Evolutionary conservation across 495 filamentous ascomycete genomes (phyloP).

Genomic region (Beverwykella pulmonaria): DNA sequence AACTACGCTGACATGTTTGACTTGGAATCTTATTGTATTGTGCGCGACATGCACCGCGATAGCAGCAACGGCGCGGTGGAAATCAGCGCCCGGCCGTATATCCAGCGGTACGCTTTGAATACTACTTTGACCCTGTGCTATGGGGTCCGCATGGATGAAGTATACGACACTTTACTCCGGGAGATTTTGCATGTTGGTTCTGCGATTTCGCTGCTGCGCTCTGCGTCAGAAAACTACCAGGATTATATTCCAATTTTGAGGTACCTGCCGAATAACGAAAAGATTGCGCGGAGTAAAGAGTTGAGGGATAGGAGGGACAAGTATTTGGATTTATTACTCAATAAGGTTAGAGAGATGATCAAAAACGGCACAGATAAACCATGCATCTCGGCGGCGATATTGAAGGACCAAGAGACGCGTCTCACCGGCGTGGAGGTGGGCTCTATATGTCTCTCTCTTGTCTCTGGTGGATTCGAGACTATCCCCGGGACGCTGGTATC

Average conservation of each 20-base stretch:
- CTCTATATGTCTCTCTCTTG: constrained; percentile 55
- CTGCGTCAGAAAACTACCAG: constrained; percentile 56
- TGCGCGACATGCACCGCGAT: constrained; percentile 52
- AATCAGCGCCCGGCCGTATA: constrained; percentile 50
- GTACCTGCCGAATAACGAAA: constrained; percentile 55
- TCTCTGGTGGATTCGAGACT: constrained; percentile 58
- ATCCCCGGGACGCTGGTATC: constrained; percentile 55
- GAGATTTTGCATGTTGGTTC: constrained; percentile 57
- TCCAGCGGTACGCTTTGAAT: constrained; percentile 56
- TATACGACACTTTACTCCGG: constrained; percentile 53
- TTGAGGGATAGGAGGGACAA: constrained; percentile 52
- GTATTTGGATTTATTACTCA: constrained; percentile 53
- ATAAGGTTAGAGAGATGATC: constrained; percentile 55
- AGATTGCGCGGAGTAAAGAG: constrained; percentile 52
- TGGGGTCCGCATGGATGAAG: constrained; percentile 58
- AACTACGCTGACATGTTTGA: constrained; percentile 57
- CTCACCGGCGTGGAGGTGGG: constrained; percentile 54
- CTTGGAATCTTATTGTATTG: constrained; percentile 54
- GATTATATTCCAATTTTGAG: constrained; percentile 55
- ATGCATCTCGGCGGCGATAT: constrained; percentile 55
- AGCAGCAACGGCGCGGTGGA: constrained; percentile 48
- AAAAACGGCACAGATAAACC: constrained; percentile 56
- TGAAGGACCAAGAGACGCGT: constrained; percentile 56
- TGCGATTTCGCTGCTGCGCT: constrained; percentile 54
- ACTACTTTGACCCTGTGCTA: constrained; percentile 58